These are phyloP conservation scores for Trichosporon inkin DNA, from an alignment of 1,284 basidiomycete genomes.

Conservation along the genomic window DNA sequence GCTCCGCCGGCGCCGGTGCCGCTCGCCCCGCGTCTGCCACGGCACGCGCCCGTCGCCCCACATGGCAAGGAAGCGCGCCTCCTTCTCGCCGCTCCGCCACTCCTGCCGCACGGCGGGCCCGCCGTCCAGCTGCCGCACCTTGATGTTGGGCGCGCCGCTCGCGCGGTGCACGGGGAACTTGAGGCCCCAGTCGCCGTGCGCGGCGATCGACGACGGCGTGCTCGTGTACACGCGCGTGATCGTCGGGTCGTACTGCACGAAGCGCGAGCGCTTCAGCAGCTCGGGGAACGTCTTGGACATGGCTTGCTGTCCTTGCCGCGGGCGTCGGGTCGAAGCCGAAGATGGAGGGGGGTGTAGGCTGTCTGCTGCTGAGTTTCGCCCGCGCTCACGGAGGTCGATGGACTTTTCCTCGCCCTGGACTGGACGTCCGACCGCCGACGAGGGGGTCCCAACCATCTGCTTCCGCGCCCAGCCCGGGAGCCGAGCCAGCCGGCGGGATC, in stretches of 20 bases:
- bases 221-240: conserved; percentile 48
- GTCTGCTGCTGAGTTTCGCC: background rate
- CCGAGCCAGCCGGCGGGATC: background rate
- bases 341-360: background rate
- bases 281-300: conserved; percentile 43
- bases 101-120: conserved; percentile 36
- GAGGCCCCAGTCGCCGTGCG: conserved; percentile 45
- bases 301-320: conserved; percentile 1
- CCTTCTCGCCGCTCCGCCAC: conserved; percentile 44
- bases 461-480: background rate
- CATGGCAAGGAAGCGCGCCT: conserved; percentile 44
- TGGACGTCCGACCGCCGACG: background rate
- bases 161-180: conserved; percentile 40
- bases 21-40: conserved; percentile 26
- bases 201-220: conserved; percentile 24
- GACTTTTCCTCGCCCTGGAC: conserved; percentile 2
- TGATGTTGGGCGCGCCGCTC: conserved; percentile 39
- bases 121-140: conserved; percentile 38
- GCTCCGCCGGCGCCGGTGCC: background rate
- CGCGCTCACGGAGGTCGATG: background rate
- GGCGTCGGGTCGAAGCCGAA: background rate
- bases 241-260: conserved; percentile 46
- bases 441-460: background rate
- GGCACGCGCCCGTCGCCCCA: conserved; percentile 42
- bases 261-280: conserved; percentile 42